phyloP scores from a whole-genome alignment of 2,329 filamentous ascomycete species.

The Nectriaceae sp. region DNA sequence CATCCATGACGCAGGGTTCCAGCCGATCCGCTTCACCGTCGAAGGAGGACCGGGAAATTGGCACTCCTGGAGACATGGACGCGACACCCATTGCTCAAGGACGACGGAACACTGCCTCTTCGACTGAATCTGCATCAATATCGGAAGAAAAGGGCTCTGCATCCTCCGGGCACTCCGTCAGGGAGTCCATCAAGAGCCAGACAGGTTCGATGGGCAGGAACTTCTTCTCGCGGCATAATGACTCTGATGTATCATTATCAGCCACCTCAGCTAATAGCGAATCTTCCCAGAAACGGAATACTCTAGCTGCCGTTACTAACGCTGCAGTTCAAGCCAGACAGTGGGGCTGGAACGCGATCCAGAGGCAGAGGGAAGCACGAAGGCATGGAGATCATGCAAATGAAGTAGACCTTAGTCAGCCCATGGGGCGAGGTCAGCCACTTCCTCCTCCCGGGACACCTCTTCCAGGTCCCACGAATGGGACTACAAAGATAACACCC shows the following conservation, averaged over 20 bases:
- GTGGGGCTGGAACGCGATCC: conserved; percentile 61
- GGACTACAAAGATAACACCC: conserved; percentile 57
- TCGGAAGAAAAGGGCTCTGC: conserved; percentile 27
- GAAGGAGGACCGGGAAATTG: conserved; percentile 44
- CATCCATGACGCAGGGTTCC: conserved; percentile 40
- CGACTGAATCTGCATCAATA: conserved; percentile 32
- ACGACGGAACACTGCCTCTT: conserved; percentile 43
- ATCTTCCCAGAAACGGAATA: conserved; percentile 46
- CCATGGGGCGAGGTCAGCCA: conserved; percentile 81
- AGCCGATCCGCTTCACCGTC: conserved; percentile 55
- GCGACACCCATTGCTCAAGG: conserved; percentile 27
- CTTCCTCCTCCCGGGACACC: conserved; percentile 80
- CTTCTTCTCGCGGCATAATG: conserved; percentile 43
- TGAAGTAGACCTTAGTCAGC: conserved; percentile 57
- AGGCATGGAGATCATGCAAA: conserved; percentile 33
- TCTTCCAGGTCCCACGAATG: conserved; percentile 66
- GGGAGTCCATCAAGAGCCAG: conserved; percentile 43
- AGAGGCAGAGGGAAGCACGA: conserved; percentile 48
- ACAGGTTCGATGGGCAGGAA: conserved; percentile 40
- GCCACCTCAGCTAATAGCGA: conserved; percentile 37
- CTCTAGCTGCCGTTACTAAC: conserved; percentile 56
- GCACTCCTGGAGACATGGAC: conserved; percentile 35
- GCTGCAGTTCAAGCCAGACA: conserved; percentile 58
- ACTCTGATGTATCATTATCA: conserved; percentile 36
- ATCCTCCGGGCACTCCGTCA: conserved; percentile 35